phyloP scores from a whole-genome alignment of 1,284 basidiomycete species.

The Microbotryum scabiosae region DNA sequence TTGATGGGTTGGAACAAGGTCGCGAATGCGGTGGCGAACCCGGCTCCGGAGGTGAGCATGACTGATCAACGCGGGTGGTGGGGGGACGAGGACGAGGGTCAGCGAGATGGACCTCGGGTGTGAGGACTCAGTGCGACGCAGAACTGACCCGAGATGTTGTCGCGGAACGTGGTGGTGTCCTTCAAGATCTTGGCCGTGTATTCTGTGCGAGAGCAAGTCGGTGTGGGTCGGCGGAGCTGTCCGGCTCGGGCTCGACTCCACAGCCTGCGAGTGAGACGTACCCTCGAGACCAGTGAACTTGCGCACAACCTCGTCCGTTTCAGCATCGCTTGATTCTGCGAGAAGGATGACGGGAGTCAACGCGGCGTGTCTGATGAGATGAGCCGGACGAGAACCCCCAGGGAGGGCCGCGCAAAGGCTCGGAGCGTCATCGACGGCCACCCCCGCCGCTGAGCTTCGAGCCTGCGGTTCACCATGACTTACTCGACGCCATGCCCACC shows the following conservation, averaged over 20 bases:
- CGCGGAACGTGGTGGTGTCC: conserved; percentile 79
- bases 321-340: conserved; percentile 68
- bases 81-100: neutral
- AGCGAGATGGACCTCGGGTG: neutral
- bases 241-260: too few species aligned
- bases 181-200: conserved; percentile 84
- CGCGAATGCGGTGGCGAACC: conserved; percentile 67
- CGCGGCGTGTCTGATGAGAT: neutral
- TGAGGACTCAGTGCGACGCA: neutral
- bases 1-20: conserved; percentile 69
- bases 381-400: neutral
- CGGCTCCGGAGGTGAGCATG: conserved; percentile 68
- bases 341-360: neutral
- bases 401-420: neutral
- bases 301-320: conserved; percentile 24
- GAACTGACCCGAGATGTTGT: conserved; percentile 63
- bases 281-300: conserved; percentile 27
- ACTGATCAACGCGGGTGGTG: conserved; percentile 43
- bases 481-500: conserved; percentile 85
- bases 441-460: conserved; percentile 2
- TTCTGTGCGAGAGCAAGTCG: conserved; percentile 64
- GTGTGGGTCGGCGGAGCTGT: neutral
- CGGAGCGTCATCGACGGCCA: conserved; percentile 9
- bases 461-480: conserved; percentile 37
- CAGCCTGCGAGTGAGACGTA: neutral